Evolutionary conservation across 306 rosid genomes (phyloP).

Genomic region (Prunus campanulata): DNA sequence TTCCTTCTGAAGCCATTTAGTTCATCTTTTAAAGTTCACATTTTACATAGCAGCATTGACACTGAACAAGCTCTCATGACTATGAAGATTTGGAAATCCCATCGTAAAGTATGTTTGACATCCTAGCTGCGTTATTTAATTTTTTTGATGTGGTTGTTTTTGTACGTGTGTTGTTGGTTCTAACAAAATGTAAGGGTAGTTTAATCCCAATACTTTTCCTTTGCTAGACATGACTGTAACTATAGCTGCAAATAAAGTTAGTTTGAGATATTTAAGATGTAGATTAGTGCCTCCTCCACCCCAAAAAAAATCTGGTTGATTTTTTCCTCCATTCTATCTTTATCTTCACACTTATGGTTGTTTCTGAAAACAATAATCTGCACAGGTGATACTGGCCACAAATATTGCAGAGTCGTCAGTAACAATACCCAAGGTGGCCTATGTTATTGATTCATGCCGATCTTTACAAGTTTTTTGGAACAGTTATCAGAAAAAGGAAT

Average conservation of each 20-base stretch:
- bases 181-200: not conserved
- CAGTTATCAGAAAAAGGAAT: conserved; percentile 47
- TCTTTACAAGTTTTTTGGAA: conserved; percentile 86
- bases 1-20: conserved; percentile 60
- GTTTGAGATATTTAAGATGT: not conserved
- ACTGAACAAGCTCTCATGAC: conserved; percentile 79
- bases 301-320: not conserved
- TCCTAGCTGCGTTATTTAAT: not conserved
- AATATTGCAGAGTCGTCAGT: conserved; percentile 94
- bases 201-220: conserved; percentile 5
- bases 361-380: conserved; percentile 14
- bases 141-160: not conserved
- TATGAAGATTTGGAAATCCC: conserved; percentile 80
- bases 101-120: conserved; percentile 63
- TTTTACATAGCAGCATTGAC: conserved; percentile 85
- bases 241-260: not conserved
- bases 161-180: not conserved
- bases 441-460: conserved; percentile 85
- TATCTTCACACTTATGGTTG: conserved; percentile 13
- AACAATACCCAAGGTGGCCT: conserved; percentile 90
- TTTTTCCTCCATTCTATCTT: not conserved
- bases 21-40: conserved; percentile 69
- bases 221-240: not conserved
- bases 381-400: conserved; percentile 87
- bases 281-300: not conserved